phyloP scores from a whole-genome alignment of 768 basidiomycete species.

The Boletus huronensis region DNA sequence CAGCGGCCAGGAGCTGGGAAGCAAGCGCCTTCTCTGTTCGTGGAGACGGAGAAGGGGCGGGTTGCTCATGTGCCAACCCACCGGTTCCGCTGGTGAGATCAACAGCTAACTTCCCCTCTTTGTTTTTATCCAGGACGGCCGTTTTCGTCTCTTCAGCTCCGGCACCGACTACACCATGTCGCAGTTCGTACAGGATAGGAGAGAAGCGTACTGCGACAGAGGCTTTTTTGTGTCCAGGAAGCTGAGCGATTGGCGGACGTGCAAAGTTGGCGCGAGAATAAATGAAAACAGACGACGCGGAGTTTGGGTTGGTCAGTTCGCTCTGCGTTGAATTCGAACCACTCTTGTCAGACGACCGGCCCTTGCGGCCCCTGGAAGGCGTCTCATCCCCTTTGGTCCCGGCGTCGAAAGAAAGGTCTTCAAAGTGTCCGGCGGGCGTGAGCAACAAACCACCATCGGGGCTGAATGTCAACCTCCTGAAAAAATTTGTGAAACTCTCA shows the following conservation, averaged over 20 bases:
- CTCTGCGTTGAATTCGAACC: slow-evolving; percentile 25
- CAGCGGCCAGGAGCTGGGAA: slow-evolving; percentile 1
- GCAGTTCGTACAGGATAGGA: slow-evolving; percentile 88
- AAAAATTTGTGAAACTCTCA: slow-evolving; percentile 94
- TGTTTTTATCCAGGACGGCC: slow-evolving; percentile 65
- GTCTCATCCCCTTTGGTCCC: slow-evolving; percentile 34
- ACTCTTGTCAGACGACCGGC: slow-evolving; percentile 41
- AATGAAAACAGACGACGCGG: slow-evolving; percentile 77
- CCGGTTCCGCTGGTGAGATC: slow-evolving; percentile 48
- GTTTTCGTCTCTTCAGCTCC: slow-evolving; percentile 43
- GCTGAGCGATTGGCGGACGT: slow-evolving; percentile 86
- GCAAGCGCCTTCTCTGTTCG: slow-evolving; percentile 17
- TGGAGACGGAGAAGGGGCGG: slow-evolving; percentile 7
- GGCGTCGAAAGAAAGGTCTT: slow-evolving; percentile 70
- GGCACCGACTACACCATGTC: slow-evolving; percentile 48
- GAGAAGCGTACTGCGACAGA: slow-evolving; percentile 93
- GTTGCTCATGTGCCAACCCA: slow-evolving; percentile 9
- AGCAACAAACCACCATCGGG: slow-evolving; percentile 91
- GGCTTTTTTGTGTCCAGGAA: slow-evolving; percentile 95
- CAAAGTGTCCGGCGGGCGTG: slow-evolving; percentile 96
- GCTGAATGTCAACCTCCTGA: slow-evolving; percentile 89
- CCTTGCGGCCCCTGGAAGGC: slow-evolving; percentile 57
- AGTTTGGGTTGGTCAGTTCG: slow-evolving; percentile 35
- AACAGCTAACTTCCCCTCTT: slow-evolving; percentile 57
- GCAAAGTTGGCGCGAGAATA: slow-evolving; percentile 95